Evolutionary conservation across 1,284 basidiomycete genomes (phyloP).

Genomic region (Exobasidium rhododendri): DNA sequence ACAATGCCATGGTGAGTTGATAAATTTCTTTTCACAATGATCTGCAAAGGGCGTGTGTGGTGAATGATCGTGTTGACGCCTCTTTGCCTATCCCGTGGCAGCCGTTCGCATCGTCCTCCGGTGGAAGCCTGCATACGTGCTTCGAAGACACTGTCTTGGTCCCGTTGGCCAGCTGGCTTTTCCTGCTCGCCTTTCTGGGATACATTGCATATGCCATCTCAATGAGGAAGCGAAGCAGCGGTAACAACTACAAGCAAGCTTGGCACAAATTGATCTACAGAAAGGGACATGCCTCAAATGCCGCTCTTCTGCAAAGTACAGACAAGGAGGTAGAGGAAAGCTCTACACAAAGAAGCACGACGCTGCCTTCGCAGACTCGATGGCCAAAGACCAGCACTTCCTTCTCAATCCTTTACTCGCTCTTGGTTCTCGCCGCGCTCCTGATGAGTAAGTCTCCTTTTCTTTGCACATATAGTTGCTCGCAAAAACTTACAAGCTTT

Average conservation of each 20-base stretch:
- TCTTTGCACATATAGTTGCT: constrained; percentile 4
- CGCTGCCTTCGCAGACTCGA: neutral
- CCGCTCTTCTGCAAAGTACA: neutral
- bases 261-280: constrained; percentile 23
- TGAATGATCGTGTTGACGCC: no score
- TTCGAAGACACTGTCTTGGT: constrained; percentile 38
- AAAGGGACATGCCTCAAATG: neutral
- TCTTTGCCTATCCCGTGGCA: neutral
- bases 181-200: constrained; percentile 25
- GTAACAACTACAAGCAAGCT: constrained; percentile 7
- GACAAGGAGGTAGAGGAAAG: neutral
- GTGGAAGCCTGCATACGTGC: constrained; percentile 28
- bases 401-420: constrained; percentile 26
- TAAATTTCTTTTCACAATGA: no score
- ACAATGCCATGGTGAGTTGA: constrained; percentile 11
- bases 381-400: constrained; percentile 12
- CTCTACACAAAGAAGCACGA: neutral
- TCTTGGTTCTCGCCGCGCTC: constrained; percentile 30
- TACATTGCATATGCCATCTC: constrained; percentile 13
- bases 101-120: constrained; percentile 22
- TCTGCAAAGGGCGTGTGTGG: no score
- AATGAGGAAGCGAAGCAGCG: constrained; percentile 6
- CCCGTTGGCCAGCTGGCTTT: constrained; percentile 33
- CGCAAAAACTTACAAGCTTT: neutral
- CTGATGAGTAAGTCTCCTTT: constrained; percentile 33